A percentile compares a stretch with the other conserved stretches of the same genome.
These are phyloP conservation scores for Pichia sp. DNA, from an alignment of 1,139 yeast genomes.

Conservation along the genomic window DNA sequence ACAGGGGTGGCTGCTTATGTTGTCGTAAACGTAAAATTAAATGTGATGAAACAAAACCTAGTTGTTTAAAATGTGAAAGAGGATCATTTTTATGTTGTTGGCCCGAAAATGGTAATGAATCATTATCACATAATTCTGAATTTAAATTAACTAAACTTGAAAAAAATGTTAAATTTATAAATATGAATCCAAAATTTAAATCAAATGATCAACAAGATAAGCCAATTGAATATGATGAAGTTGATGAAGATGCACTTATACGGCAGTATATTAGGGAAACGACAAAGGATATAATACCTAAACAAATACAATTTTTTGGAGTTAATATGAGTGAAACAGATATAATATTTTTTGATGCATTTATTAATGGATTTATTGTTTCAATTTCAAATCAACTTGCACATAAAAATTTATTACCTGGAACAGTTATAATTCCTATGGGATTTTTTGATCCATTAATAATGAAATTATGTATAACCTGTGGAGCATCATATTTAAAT, in stretches of 20 bases:
- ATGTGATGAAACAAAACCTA: conserved; percentile 13
- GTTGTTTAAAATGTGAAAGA: conserved; percentile 8
- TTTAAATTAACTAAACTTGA: conserved; percentile 4
- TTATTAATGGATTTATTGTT: conserved; percentile 35
- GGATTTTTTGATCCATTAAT: conserved; percentile 29
- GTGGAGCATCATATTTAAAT: conserved; percentile 31
- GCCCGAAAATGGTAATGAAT: conserved; percentile 9
- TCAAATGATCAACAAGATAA: neutral
- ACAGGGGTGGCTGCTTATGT: conserved; percentile 13
- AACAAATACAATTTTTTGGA: too few species aligned
- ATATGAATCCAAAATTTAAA: neutral
- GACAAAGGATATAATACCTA: neutral
- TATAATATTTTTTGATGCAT: conserved; percentile 28
- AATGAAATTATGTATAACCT: conserved; percentile 32
- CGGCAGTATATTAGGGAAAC: conserved; percentile 7
- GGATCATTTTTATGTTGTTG: conserved; percentile 9
- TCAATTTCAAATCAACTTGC: conserved; percentile 38
- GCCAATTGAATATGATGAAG: neutral
- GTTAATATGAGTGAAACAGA: neutral
- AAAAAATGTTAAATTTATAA: neutral
- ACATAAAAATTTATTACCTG: conserved; percentile 37
- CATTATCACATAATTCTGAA: conserved; percentile 8
- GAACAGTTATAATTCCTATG: conserved; percentile 32
- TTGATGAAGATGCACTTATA: conserved; percentile 7
- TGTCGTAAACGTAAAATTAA: conserved; percentile 15